Evolutionary conservation across 345 rosid species (phyloP).

Genomic region (Linum lewisii): DNA sequence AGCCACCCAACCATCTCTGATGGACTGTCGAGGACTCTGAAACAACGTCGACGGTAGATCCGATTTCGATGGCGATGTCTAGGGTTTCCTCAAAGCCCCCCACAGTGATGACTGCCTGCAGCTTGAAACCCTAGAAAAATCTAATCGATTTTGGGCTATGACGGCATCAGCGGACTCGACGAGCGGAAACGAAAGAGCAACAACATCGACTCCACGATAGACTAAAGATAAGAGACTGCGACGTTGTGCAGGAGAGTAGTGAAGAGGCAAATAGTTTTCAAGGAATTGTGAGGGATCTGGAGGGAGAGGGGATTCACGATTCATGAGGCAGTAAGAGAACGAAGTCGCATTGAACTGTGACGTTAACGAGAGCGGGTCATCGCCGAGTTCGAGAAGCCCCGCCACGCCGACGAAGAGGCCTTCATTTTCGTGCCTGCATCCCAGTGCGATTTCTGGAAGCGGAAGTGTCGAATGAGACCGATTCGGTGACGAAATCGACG

Average conservation of each 20-base stretch:
- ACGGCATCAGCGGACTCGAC: no score
- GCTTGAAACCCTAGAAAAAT: no score
- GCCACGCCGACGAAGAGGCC: constrained; percentile 75
- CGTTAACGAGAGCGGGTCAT: constrained; percentile 60
- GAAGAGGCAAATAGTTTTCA: constrained; percentile 47
- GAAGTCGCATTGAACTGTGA: constrained; percentile 67
- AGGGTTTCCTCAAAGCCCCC: no score
- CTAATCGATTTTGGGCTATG: no score
- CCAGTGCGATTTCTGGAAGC: constrained; percentile 23
- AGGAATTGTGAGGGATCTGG: constrained; percentile 48
- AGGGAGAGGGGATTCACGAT: constrained; percentile 57
- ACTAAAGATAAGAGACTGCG: constrained; percentile 27
- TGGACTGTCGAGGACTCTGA: no score
- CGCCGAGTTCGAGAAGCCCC: constrained; percentile 87
- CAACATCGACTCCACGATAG: constrained; percentile 36
- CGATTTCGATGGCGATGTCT: no score
- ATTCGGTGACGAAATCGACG: constrained; percentile 60
- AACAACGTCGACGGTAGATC: no score
- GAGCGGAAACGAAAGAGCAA: no score
- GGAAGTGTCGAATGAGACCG: constrained; percentile 42
- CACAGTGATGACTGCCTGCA: no score
- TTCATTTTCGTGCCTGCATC: constrained; percentile 85
- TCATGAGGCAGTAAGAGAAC: constrained; percentile 80
- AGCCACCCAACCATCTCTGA: no score
- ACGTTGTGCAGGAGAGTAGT: constrained; percentile 30